Evolutionary conservation across 179 eudicot genomes (phyloP).

Genomic region (Silene noctiflora): DNA sequence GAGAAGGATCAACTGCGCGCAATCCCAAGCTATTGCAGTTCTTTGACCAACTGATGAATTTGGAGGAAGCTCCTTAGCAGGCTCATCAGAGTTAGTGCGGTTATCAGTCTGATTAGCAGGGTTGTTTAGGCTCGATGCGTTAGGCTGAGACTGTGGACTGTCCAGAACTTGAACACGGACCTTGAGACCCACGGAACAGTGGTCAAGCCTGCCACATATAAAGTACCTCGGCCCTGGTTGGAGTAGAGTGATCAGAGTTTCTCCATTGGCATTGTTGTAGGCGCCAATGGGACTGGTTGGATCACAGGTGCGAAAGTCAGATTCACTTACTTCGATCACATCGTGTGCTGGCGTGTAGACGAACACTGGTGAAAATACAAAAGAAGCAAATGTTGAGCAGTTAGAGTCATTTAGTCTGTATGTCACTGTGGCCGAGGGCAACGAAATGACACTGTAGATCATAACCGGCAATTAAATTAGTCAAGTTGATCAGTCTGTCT

Average conservation of each 20-base stretch:
- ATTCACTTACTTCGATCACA: constrained; percentile 20
- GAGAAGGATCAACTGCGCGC: not conserved
- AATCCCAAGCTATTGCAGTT: not conserved
- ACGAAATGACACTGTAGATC: no score
- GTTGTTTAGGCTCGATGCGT: not conserved
- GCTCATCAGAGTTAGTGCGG: not conserved
- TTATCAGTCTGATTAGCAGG: not conserved
- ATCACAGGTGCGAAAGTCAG: constrained; percentile 6
- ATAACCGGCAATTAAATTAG: no score
- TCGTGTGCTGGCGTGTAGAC: constrained; percentile 17
- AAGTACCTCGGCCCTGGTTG: constrained; percentile 22
- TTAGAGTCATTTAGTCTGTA: not conserved
- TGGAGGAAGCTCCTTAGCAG: not conserved
- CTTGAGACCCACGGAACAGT: constrained; percentile 21
- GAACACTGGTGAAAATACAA: constrained; percentile 11
- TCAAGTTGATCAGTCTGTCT: no score
- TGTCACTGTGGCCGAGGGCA: no score
- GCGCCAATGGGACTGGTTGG: constrained; percentile 18
- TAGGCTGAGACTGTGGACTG: constrained; percentile 9
- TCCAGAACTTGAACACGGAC: constrained; percentile 13
- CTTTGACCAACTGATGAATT: not conserved
- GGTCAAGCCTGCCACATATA: constrained; percentile 18
- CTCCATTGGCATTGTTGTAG: constrained; percentile 4
- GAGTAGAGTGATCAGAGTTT: constrained; percentile 15
- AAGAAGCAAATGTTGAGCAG: not conserved